Percentiles rank a stretch among this genome's conserved stretches.
Evolutionary conservation across 345 rosid genomes (phyloP).

Genomic region (Passiflora organensis): DNA sequence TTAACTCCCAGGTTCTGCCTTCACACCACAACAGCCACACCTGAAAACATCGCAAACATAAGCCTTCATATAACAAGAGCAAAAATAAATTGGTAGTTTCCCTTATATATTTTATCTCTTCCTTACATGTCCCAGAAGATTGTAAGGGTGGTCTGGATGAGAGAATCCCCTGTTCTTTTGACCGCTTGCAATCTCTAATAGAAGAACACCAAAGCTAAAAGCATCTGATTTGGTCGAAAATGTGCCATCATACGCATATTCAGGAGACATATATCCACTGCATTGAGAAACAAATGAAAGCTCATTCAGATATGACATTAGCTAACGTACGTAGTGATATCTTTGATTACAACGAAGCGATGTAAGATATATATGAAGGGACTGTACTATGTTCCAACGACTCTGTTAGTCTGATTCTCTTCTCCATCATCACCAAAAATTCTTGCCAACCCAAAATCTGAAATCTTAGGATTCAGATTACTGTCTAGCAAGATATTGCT

Average conservation of each 20-base stretch:
- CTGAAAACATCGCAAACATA: neutral
- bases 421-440: neutral
- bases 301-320: too few relatives aligned
- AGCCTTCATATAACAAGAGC: neutral
- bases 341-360: neutral
- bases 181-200: neutral
- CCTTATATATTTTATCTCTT: neutral
- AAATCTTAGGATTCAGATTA: slow-evolving; percentile 3
- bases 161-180: neutral
- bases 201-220: slow-evolving; percentile 3
- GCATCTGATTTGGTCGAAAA: neutral
- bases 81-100: neutral
- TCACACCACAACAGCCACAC: slow-evolving; percentile 15
- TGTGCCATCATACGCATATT: neutral
- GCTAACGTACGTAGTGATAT: too few relatives aligned
- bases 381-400: neutral
- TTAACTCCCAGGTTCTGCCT: slow-evolving; percentile 4
- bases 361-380: neutral
- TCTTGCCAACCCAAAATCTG: slow-evolving; percentile 9
- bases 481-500: slow-evolving; percentile 7
- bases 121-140: slow-evolving; percentile 7
- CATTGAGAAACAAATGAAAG: neutral
- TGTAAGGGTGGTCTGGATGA: neutral
- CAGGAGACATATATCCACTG: slow-evolving; percentile 5
- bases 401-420: neutral